Base-by-base conservation (phyloP, 768 basidiomycete species). In the Clavulina sp. region DNA sequence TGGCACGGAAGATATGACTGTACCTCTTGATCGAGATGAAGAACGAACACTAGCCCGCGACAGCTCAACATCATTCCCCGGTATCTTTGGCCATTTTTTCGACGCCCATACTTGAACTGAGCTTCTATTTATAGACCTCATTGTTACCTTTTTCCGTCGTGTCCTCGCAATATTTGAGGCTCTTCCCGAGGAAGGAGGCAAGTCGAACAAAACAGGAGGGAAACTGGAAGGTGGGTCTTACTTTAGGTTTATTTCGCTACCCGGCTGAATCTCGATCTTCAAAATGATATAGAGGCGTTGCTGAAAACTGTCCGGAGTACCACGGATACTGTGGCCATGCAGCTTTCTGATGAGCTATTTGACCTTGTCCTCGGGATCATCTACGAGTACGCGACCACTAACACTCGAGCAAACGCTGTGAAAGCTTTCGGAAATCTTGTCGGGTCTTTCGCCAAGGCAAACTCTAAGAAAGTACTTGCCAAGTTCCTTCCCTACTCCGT, bases 181-280 rank as follows among this genome's bases (percentile, higher is more conserved):
- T 61, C 69, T 97, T 3, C 92, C 92, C 0, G 93, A 97, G 63
- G 92, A 93, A 65, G 89, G 86, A 7, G 93, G 93, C 3, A 78
- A 77, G 67, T 60, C 61, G 18, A 84, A 84, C 56, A 81, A 74
- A 32, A 87, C 86, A 1, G 85, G 85, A 23, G 85, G 85, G n/a
- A 84, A 84, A 50, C 48, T 36, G 16, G 55, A 56, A 56, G 55
- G 55, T 41, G 13, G 21, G 9, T 31, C 6, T 32, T 18, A 5
- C 24, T 5, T 40, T n/a, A 16, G 1, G 30, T 24, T 24, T n/a
- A n/a, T 51, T 43, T 4, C n/a, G 5, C 4, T 3, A 21, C 16
- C 19, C 5, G 23, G 13, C 19, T 16, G 26, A 29, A n/a, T n/a
- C n/a, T n/a, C n/a, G n/a, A n/a, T n/a, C n/a, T n/a, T n/a, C 21